Evolutionary conservation across 2,329 filamentous ascomycete genomes (phyloP).

Genomic region (Rhynchosporium graminicola): DNA sequence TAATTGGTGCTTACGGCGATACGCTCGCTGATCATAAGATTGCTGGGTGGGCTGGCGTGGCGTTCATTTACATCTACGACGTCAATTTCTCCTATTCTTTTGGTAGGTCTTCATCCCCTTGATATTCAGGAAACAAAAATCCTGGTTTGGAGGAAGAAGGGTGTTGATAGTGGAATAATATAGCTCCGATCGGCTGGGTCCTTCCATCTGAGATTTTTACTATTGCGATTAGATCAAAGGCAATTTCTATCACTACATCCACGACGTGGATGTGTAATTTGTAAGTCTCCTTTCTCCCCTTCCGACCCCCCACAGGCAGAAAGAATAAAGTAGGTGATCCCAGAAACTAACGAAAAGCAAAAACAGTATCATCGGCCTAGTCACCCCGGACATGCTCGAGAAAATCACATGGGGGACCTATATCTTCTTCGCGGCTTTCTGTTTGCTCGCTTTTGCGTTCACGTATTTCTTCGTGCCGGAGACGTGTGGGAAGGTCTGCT

Average conservation of each 20-base stretch:
- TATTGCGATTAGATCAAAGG: slow-evolving; percentile 57
- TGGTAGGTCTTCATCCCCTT: slow-evolving; percentile 12
- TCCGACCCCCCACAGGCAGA: not conserved
- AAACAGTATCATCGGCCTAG: slow-evolving; percentile 46
- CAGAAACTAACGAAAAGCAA: not conserved
- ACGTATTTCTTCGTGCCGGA: slow-evolving; percentile 59
- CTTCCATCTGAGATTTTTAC: slow-evolving; percentile 61
- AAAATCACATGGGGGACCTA: slow-evolving; percentile 55
- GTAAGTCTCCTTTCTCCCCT: not conserved
- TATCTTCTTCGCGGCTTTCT: slow-evolving; percentile 61
- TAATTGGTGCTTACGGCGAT: slow-evolving; percentile 51
- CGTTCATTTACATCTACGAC: slow-evolving; percentile 59
- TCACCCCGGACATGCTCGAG: slow-evolving; percentile 57
- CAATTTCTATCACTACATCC: slow-evolving; percentile 60
- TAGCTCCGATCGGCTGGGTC: slow-evolving; percentile 58
- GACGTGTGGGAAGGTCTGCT: slow-evolving; percentile 48
- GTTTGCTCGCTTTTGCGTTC: slow-evolving; percentile 50
- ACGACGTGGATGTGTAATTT: slow-evolving; percentile 63
- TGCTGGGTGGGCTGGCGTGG: slow-evolving; percentile 60
- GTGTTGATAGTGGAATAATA: not conserved
- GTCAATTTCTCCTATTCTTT: slow-evolving; percentile 41
- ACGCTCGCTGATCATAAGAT: slow-evolving; percentile 48
- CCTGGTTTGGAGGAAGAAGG: too few species aligned
- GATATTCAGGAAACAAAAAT: too few species aligned
- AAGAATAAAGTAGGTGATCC: not conserved